Base-by-base conservation (phyloP, 1,284 basidiomycete genomes). In the Albatrellus sp. region DNA sequence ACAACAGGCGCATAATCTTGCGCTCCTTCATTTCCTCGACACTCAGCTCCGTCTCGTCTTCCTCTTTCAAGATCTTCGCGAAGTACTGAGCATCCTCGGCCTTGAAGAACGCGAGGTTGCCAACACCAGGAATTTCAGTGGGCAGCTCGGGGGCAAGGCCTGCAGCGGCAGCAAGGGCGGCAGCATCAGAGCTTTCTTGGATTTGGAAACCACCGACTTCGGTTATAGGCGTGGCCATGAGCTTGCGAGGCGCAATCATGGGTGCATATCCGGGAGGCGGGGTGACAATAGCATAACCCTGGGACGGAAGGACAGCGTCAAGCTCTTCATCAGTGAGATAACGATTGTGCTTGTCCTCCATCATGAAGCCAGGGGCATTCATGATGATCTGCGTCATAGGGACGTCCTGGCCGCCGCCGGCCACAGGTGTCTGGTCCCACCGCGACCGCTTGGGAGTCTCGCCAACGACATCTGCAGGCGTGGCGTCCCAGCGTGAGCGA, bases 1-100 rank as follows among this genome's bases (percentile, higher is more conserved):
- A 77, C 40, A 98, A 69, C n/a, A 98, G 68, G n/a, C 93, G 84
- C 93, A 98, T 98, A 57, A 98, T 98, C 67, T 98, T 98, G 58
- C 93, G 80, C 67, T 98, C 96, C 68, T 98, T 98, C 75, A 98
- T 87, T 68, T 98, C 96, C 44, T 98, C 96, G n/a, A 93, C 80
- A 1, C 89, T 80, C 42, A 98, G 71, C 65, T 97, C 88, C 17
- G 92, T 90, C 63, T 96, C 90, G 57, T 97, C 91, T 56, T 93
- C 90, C 61, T 94, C 90, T 55, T 89, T 90, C 42, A 96, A 65
- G 50, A 98, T 96, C 65, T 97, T 97, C 47, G 91, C 85, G 55
- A 98, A 98, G 65, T 98, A 98, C 59, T 93, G 83, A 4, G 93
- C 91, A 59, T 99, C 96, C 65, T 99, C 96, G 0, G 89, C 75